Percentiles rank a stretch among this genome's conserved stretches.
Evolutionary conservation across 352 stramenopile genomes (phyloP).

Genomic region (Globisporangium takayamanum): DNA sequence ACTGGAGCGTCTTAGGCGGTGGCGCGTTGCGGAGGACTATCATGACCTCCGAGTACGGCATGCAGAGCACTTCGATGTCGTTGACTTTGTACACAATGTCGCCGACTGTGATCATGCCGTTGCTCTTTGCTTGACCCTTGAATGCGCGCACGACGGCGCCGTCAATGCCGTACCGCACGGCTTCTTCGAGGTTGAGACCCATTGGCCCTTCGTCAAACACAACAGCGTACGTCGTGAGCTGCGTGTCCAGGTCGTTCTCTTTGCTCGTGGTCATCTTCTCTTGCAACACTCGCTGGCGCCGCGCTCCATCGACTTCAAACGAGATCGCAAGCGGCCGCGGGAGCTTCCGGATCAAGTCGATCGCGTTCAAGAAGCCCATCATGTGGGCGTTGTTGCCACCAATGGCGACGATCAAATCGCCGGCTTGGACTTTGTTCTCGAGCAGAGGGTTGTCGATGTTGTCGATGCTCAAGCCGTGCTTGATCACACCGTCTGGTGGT

Average conservation of each 20-base stretch:
- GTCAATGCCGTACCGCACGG: constrained; percentile 75
- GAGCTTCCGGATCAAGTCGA: constrained; percentile 82
- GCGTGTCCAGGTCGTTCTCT: constrained; percentile 58
- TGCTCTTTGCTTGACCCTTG: constrained; percentile 80
- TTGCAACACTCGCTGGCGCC: constrained; percentile 45
- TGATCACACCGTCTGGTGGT: constrained; percentile 75
- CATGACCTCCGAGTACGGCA: constrained; percentile 85
- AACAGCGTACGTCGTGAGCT: constrained; percentile 79
- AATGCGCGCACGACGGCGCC: constrained; percentile 73
- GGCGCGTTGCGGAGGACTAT: constrained; percentile 60
- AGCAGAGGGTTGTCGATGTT: constrained; percentile 85
- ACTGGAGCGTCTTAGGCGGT: constrained; percentile 72
- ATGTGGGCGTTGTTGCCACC: constrained; percentile 42
- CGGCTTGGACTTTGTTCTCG: constrained; percentile 74
- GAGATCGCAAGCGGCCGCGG: constrained; percentile 38
- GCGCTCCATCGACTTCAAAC: constrained; percentile 39
- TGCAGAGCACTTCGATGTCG: constrained; percentile 74
- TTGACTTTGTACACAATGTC: constrained; percentile 88
- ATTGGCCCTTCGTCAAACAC: constrained; percentile 83
- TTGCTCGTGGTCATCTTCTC: constrained; percentile 53
- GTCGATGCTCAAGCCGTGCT: constrained; percentile 78
- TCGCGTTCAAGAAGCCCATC: constrained; percentile 78
- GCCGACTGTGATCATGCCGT: constrained; percentile 73
- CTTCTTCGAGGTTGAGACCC: constrained; percentile 82
- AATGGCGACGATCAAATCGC: constrained; percentile 48